Evolutionary conservation across 768 basidiomycete genomes (phyloP).

Genomic region (Lyophyllum semitale): DNA sequence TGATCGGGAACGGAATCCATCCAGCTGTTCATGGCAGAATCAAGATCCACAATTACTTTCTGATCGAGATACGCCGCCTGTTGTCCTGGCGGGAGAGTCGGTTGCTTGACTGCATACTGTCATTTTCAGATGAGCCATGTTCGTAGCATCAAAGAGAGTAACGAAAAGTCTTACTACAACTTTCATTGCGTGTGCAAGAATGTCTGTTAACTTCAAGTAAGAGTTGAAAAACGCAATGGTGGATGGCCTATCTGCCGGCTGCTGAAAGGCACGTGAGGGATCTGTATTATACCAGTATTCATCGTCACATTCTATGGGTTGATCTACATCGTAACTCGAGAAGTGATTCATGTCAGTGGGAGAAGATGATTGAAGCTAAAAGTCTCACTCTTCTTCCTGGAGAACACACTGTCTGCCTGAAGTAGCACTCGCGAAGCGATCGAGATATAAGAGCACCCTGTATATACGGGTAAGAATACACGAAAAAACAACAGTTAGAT

Average conservation of each 20-base stretch:
- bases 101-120: slow-evolving; percentile 75
- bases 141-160: neutral
- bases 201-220: slow-evolving; percentile 57
- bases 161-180: slow-evolving; percentile 48
- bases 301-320: slow-evolving; percentile 63
- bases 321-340: slow-evolving; percentile 69
- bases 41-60: slow-evolving; percentile 68
- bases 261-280: slow-evolving; percentile 54
- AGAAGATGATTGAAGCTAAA: neutral
- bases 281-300: slow-evolving; percentile 68
- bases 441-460: slow-evolving; percentile 54
- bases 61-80: slow-evolving; percentile 56
- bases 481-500: neutral
- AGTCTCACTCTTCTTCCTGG: slow-evolving; percentile 72
- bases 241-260: slow-evolving; percentile 61
- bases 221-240: slow-evolving; percentile 57
- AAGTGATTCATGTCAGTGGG: neutral
- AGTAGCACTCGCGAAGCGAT: slow-evolving; percentile 45
- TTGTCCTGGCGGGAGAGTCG: slow-evolving; percentile 49
- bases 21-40: slow-evolving; percentile 80
- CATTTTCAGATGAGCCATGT: neutral
- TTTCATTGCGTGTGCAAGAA: slow-evolving; percentile 60
- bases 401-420: slow-evolving; percentile 73
- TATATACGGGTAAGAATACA: neutral
- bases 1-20: slow-evolving; percentile 68